Conservation (phyloP, 1,284 basidiomycete species). For the Cryptococcus sp. region DNA sequence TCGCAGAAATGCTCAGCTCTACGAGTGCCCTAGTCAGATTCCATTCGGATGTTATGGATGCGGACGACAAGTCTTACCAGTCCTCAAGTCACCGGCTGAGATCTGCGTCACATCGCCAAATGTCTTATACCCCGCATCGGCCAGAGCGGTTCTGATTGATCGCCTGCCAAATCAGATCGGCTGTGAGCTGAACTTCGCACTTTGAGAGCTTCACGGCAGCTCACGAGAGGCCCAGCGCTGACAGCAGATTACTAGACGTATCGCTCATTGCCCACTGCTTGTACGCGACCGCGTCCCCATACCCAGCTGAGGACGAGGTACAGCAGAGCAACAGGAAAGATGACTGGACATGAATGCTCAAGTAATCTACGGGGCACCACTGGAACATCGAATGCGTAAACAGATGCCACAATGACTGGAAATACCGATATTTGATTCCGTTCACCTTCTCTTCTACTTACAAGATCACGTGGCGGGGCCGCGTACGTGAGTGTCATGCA, state of each 20-base stretch:
- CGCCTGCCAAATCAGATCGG: background rate
- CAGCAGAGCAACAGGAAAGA: too few relatives aligned
- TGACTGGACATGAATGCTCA: too few relatives aligned
- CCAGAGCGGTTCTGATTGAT: slow-evolving; percentile 32
- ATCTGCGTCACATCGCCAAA: slow-evolving; percentile 30
- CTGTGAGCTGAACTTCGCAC: background rate
- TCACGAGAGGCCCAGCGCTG: background rate
- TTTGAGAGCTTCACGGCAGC: background rate
- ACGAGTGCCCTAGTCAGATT: background rate
- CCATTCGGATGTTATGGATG: background rate
- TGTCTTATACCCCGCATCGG: slow-evolving; percentile 40
- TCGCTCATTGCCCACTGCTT: too few relatives aligned
- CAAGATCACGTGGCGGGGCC: too few relatives aligned
- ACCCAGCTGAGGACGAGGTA: too few relatives aligned
- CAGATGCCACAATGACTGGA: background rate
- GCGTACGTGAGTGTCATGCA: too few relatives aligned
- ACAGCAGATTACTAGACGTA: background rate
- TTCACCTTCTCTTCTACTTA: too few relatives aligned
- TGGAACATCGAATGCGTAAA: background rate
- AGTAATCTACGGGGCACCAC: background rate
- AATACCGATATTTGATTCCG: background rate
- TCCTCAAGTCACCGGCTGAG: slow-evolving; percentile 29
- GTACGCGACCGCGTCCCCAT: too few relatives aligned
- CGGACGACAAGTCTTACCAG: slow-evolving; percentile 27
- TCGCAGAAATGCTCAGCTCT: slow-evolving; percentile 38